Base-by-base conservation (phyloP, 768 basidiomycete species). In the Pisolithus orientalis region DNA sequence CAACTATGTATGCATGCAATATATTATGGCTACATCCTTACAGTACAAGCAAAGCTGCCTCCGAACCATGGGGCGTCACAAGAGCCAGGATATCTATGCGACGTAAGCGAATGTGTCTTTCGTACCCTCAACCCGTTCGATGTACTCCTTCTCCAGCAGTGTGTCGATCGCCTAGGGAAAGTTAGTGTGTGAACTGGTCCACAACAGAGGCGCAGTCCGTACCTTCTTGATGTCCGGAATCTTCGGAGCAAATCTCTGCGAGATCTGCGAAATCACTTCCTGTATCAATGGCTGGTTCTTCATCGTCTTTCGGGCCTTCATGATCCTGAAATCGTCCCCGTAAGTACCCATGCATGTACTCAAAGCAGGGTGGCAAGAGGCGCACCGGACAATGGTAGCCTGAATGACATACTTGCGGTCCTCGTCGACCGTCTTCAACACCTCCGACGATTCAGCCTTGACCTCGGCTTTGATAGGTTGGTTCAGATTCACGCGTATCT, bases 141-240 rank as follows among this genome's bases (percentile, higher is more conserved):
- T 88, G 68, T 97, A 99, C 67, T 99, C 95, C 72, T 95, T 95
- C 74, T 97, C 95, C 45, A 97, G 75, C 17, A 98, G 74, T 13
- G 84, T 84, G 64, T 95, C 93, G 53, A 97, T 95, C 3, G 91
- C 90, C 87, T 90, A 53, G 11, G 37, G 45, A 56, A 62, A 8
- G 46, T 31, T n/a, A 13, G 16, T 25, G 24, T 25, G 42, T 55
- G 31, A 65, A 57, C 34, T 0, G 0, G 29, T 17, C 6, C 32
- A 40, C 37, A 10, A 2, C 34, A 21, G 16, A 40, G 3, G 44
- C 21, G 46, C 45, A 47, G 17, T 37, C 44, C 68, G 9, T 16
- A 87, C 90, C 83, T 95, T 94, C 72, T 98, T 98, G 73, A 98
- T 94, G 65, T 96, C 94, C 2, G 91, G 85, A 49, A 97, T 90